Evolutionary conservation across 805 yeast genomes (phyloP), one percentile per base, ranked within the genome.

Genomic region (Nakazawaea peltata): DNA sequence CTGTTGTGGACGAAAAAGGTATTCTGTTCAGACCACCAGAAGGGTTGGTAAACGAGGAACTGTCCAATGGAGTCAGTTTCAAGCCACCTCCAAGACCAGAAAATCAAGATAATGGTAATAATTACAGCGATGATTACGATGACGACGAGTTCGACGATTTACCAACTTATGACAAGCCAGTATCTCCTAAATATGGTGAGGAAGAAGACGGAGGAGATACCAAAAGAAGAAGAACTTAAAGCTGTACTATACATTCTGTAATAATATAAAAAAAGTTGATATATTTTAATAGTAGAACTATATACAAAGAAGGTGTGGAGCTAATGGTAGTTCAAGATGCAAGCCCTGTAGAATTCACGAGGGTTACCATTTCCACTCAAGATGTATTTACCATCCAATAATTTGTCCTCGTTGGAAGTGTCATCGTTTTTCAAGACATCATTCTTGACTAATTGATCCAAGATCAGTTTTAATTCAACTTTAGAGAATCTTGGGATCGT

Each of bases 311-410:
- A n/a, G n/a, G n/a, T n/a, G 21, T 29, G 15, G 11, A 12, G 18
- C 22, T 25, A 32, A 26, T 11, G 21, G 41, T 56, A 60, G 19
- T 50, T 44, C 33, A 63, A 37, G 26, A 62, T 49, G 43, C 67
- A 63, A 13, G 65, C 49, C 37, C 63, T 67, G 36, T 71, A 45
- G 24, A 76, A 49, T 34, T 65, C 67, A 40, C 70, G 60, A 30
- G 84, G 78, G 48, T 77, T 79, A 45, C 87, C 87, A 48, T 73
- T 75, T 24, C 85, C 85, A 42, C 75, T 66, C 25, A 71, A 36
- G 28, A 75, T 57, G 48, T 70, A 77, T 48, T 69, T 71, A 19
- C 39, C 39, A 15, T 36, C 13, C 26, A 36, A 26, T 2, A 31
- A 6, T 45, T 72, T 70, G 22, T 64, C 56, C 33, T 72, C 50